Evolutionary conservation across 1,139 yeast genomes (phyloP), one percentile per base, ranked within the genome.

Genomic region (Saccharomyces hybrid): DNA sequence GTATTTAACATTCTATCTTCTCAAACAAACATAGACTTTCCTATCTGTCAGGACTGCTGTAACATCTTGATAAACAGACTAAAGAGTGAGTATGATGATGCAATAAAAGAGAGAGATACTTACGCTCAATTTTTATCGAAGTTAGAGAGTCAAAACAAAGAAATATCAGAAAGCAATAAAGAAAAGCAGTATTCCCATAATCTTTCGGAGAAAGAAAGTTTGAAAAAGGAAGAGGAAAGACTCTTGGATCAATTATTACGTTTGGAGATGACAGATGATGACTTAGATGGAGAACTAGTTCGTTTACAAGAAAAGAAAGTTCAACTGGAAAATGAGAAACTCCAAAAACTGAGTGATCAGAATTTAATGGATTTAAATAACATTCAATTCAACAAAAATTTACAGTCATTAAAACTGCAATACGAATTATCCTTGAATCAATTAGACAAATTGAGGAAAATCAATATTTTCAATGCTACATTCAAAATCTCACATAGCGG

Each of bases 21-120:
- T 8, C 84, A 85, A 58, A 84, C 85, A 53, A 90, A 85, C 56
- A 78, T 91, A n/a, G 95, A 88, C 59, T 82, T 88, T 64, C 99
- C 99, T 0, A 81, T 95, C 14, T 91, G 98, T 62, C 76, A 77
- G 34, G 98, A 91, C 51, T 93, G 99, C 68, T 88, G 95, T 2
- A 81, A 78, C 48, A 67, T 79, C 29, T 69, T 91, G 31, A 75
- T 86, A 4, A 83, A 80, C n/a, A 84, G 83, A 56, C 77, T 89
- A 67, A 85, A 84, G 63, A 70, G 75, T 27, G 84, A 85, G 61
- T 88, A 86, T 66, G 93, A 87, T 57, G 88, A 83, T 56, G 79
- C 84, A 11, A 82, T 86, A 48, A 78, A 78, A 58, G 97, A 93
- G 62, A 83, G 95, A 62, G 96, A 91, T 54, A 78, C 81, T 2